A percentile compares a stretch with the other conserved stretches of the same genome.
These are phyloP conservation scores for Peronospora farinosa DNA, from an alignment of 352 stramenopile genomes.

Conservation along the genomic window DNA sequence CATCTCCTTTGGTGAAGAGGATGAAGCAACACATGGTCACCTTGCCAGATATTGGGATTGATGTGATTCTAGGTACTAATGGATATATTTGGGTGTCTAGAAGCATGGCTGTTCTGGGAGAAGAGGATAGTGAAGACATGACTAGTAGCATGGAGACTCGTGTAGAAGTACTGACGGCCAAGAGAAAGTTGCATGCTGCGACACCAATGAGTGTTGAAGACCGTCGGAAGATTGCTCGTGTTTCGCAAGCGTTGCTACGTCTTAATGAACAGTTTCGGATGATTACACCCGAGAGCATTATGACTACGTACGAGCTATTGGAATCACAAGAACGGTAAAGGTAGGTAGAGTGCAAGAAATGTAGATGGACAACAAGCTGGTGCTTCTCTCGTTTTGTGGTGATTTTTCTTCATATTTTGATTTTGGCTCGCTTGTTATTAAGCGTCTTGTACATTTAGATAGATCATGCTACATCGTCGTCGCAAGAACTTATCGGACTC, in stretches of 20 bases:
- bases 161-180: slow-evolving; percentile 89
- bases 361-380: background rate
- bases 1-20: slow-evolving; percentile 85
- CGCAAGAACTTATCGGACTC: too few species aligned
- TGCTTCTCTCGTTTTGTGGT: background rate
- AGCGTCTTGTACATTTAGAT: background rate
- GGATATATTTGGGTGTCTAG: slow-evolving; percentile 94
- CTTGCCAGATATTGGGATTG: slow-evolving; percentile 67
- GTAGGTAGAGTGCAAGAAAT: background rate
- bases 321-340: slow-evolving; percentile 25
- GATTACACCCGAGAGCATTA: slow-evolving; percentile 90
- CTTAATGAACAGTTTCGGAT: slow-evolving; percentile 86
- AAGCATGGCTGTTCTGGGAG: slow-evolving; percentile 54
- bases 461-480: too few species aligned
- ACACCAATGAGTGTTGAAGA: slow-evolving; percentile 73
- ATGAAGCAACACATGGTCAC: slow-evolving; percentile 93
- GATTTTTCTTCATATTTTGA: too few species aligned
- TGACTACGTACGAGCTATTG: slow-evolving; percentile 73
- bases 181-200: slow-evolving; percentile 82
- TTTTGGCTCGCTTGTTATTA: background rate
- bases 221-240: slow-evolving; percentile 76
- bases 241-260: slow-evolving; percentile 85
- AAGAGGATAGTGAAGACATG: slow-evolving; percentile 40
- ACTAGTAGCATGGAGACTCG: slow-evolving; percentile 67
- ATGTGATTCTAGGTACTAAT: slow-evolving; percentile 93